Evolutionary conservation across 2,329 filamentous ascomycete genomes (phyloP).

Genomic region (Paraconiothyrium sp.): DNA sequence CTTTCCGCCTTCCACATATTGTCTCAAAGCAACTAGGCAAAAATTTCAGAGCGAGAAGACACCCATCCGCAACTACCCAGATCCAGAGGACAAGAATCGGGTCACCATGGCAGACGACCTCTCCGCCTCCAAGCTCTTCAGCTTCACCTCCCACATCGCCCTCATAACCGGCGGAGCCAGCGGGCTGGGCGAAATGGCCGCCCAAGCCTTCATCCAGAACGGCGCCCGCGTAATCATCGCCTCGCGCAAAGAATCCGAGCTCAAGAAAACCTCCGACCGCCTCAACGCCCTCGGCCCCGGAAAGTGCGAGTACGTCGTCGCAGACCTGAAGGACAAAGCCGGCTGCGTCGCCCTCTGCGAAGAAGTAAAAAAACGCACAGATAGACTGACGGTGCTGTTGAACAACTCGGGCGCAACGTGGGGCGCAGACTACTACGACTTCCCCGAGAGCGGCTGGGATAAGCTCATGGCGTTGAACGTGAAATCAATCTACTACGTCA

Average conservation of each 20-base stretch:
- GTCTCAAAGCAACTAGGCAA: too few species aligned
- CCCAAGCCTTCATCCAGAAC: constrained; percentile 63
- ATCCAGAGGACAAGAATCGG: neutral
- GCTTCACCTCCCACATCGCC: constrained; percentile 52
- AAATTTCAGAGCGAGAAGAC: too few species aligned
- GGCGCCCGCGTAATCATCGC: constrained; percentile 64
- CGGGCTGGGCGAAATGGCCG: constrained; percentile 64
- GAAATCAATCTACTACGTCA: constrained; percentile 62
- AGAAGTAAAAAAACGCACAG: constrained; percentile 57
- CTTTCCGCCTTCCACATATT: neutral
- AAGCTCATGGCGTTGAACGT: constrained; percentile 65
- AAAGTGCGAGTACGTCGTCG: constrained; percentile 61
- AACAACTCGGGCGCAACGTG: constrained; percentile 65
- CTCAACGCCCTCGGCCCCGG: constrained; percentile 63
- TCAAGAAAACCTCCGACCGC: constrained; percentile 57
- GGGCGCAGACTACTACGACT: constrained; percentile 67
- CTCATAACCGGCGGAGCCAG: constrained; percentile 63
- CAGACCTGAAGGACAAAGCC: constrained; percentile 62
- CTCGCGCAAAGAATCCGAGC: constrained; percentile 60
- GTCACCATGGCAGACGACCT: constrained; percentile 36
- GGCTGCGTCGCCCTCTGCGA: constrained; percentile 59
- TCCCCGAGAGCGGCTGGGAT: constrained; percentile 66
- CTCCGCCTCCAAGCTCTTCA: constrained; percentile 44
- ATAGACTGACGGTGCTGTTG: constrained; percentile 58
- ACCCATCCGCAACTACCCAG: too few species aligned